Percentiles rank a stretch among this genome's conserved stretches.
phyloP scores from a whole-genome alignment of 1,284 basidiomycete genomes.

The Cryptococcus sp. region DNA sequence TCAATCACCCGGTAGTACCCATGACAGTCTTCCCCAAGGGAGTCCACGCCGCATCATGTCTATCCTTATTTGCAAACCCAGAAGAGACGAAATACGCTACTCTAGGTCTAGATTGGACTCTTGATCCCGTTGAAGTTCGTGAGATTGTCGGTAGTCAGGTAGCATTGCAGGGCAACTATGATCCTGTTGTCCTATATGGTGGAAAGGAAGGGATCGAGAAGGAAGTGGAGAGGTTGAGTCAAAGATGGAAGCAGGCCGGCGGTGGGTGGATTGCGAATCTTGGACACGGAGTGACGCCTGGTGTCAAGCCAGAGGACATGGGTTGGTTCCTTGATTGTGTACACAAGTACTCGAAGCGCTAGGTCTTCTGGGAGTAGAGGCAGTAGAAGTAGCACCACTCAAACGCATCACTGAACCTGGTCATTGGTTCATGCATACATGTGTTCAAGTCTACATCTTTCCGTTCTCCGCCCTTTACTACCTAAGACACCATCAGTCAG shows the following conservation, averaged over 20 bases:
- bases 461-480: neutral
- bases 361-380: constrained; percentile 3
- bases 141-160: constrained; percentile 58
- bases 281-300: constrained; percentile 96
- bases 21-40: constrained; percentile 92
- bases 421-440: neutral
- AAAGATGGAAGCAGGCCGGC: constrained; percentile 63
- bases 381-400: neutral
- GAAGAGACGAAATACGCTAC: constrained; percentile 70
- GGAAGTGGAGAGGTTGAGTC: constrained; percentile 78
- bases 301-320: constrained; percentile 86
- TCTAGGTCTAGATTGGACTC: constrained; percentile 83
- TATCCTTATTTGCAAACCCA: constrained; percentile 31
- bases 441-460: neutral
- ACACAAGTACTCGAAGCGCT: constrained; percentile 61
- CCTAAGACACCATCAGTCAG: constrained; percentile 17
- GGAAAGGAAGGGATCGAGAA: constrained; percentile 80
- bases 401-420: neutral
- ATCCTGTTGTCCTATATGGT: constrained; percentile 83
- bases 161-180: constrained; percentile 91
- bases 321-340: constrained; percentile 86
- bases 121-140: constrained; percentile 68
- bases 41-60: constrained; percentile 59
- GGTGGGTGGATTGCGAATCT: constrained; percentile 90
- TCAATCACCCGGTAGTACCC: constrained; percentile 60